Evolutionary conservation across 2,329 filamentous ascomycete genomes (phyloP), one percentile per base, ranked within the genome.

Genomic region (Diaporthe vaccinii): DNA sequence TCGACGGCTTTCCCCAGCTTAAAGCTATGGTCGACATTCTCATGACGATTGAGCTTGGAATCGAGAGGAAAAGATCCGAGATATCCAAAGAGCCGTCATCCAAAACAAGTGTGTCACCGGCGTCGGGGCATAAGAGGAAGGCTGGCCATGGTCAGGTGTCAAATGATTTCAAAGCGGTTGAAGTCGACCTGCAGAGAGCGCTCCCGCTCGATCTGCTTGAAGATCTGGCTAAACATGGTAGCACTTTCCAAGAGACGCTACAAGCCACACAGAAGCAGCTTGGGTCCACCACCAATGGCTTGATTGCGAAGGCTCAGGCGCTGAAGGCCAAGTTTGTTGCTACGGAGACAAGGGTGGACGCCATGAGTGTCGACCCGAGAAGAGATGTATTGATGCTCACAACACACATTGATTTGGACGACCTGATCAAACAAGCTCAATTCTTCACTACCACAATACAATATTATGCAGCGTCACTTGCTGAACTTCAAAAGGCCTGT

Each of bases 21-120:
- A 55, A 51, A 55, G 46, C 65, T 6, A 69, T 41, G 65, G 31
- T 69, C 9, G 65, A 69, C 9, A 41, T 69, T 28, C 65, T 69
- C n/a, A 41, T 22, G 34, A 55, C 49, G 15, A 4, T 55, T 22
- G 49, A 28, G 10, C 15, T 69, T 28, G 34, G 41, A 20, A 41
- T 69, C 5, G n/a, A 28, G 8, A 39, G n/a, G 6, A 69, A 53
- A 49, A 69, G 49, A 34, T 55, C 65, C 14, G 22, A 69, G 49
- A 14, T 41, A 8, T 17, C n/a, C 34, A 39, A 31, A 14, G 4
- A 15, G 1, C 4, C 31, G 34, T 14, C 34, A 41, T 22, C 34
- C 5, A 31, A 2, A 17, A 39, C 46, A 39, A 8, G 6, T 0
- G 3, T 22, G n/a, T 20, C 22, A 3, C 65, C n/a, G 25, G 9